Evolutionary conservation across 1,284 basidiomycete genomes (phyloP).

Genomic region (Ustilago hordei): DNA sequence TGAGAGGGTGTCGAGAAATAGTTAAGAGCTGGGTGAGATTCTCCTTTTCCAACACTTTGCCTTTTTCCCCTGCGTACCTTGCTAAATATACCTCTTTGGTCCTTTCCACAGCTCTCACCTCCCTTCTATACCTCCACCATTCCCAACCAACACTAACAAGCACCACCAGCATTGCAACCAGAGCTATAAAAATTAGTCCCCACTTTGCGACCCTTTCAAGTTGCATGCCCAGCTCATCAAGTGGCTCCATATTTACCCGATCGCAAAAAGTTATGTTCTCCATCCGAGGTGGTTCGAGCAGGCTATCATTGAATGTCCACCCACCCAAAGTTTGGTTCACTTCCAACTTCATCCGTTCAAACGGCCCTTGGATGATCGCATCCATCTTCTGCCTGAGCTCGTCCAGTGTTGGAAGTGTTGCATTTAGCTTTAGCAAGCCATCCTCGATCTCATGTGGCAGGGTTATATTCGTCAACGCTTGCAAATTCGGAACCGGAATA

Average conservation of each 20-base stretch:
- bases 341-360: conserved; percentile 51
- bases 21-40: conserved; percentile 45
- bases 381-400: conserved; percentile 81
- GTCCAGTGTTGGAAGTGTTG: conserved; percentile 81
- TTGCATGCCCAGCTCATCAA: conserved; percentile 51
- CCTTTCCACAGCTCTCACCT: conserved; percentile 36
- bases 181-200: conserved; percentile 33
- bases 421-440: conserved; percentile 80
- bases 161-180: conserved; percentile 38
- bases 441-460: conserved; percentile 84
- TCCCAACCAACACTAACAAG: conserved; percentile 33
- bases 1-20: conserved; percentile 54
- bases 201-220: conserved; percentile 28
- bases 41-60: conserved; percentile 21
- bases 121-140: conserved; percentile 52
- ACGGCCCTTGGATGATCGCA: conserved; percentile 65
- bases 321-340: conserved; percentile 48
- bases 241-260: conserved; percentile 41
- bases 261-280: conserved; percentile 51
- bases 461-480: conserved; percentile 80
- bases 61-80: background rate
- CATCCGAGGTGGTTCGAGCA: conserved; percentile 44
- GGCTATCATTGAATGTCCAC: conserved; percentile 47
- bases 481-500: conserved; percentile 69
- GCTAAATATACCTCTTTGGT: conserved; percentile 46